Evolutionary conservation across 371 early-diverging fungal species (phyloP), one percentile per base, ranked within the genome.

Genomic region (Apophysomyces trapeziformis): DNA sequence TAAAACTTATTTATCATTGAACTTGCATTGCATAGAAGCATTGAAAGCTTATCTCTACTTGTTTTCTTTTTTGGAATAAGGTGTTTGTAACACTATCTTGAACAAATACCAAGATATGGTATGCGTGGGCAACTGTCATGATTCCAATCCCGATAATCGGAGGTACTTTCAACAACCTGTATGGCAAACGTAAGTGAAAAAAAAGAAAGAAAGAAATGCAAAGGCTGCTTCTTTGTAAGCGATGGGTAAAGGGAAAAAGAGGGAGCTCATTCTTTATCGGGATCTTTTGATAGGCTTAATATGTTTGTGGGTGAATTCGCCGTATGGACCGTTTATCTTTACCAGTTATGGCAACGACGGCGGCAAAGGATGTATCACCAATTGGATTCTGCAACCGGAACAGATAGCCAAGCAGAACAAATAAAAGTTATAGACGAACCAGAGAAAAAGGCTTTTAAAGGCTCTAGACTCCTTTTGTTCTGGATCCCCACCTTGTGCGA

Each of bases 251-350:
- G 2, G 32, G 32, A 26, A 26, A 26, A 26, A 2, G 32, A 2
- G 32, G 32, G 32, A 26, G 32, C 32, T 26, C 32, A 26, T 26
- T 38, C 26, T 50, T 14, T 54, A 12, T 41, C 54, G 41, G 37
- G 32, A 26, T 26, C 32, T 26, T 1, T 44, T 4, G 5, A 26
- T 65, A 82, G 83, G 2, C 79, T 96, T 58, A 95, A 90, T 69
- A 98, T 98, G 98, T 98, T 97, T 79, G 77, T 94, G 46, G 98
- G 98, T 61, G 98, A 98, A 75, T 81, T 89, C 58, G 78, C 75
- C 4, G 83, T 82, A 1, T 77, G 79, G 83, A 41, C 59, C 7
- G 80, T 82, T 12, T 75, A 79, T 65, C 56, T 75, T 6, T 79
- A 78, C 62, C 80, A 79, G 64, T 39, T 62, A 8, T 74, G 73